Evolutionary conservation across 2,329 filamentous ascomycete genomes (phyloP).

Genomic region (Pseudogymnoascus sp.): DNA sequence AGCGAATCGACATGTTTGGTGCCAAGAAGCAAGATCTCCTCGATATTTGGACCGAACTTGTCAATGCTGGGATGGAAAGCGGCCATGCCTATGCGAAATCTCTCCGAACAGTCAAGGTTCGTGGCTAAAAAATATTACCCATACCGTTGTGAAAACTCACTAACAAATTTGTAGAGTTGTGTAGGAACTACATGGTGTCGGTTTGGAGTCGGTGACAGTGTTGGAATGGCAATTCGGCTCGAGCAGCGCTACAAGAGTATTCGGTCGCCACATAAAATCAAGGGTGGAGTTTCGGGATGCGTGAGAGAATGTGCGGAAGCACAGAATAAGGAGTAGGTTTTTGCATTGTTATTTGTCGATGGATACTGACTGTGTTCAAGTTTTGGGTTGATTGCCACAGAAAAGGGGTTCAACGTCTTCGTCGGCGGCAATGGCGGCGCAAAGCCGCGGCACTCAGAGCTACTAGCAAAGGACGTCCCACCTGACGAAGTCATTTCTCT

Average conservation of each 20-base stretch:
- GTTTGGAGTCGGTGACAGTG: conserved; percentile 81
- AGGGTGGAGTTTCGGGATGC: conserved; percentile 82
- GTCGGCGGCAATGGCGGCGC: conserved; percentile 85
- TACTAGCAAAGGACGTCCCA: conserved; percentile 79
- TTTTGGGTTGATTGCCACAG: conserved; percentile 84
- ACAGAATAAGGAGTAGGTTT: conserved; percentile 74
- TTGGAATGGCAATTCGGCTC: conserved; percentile 79
- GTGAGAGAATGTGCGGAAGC: conserved; percentile 91
- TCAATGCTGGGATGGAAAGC: conserved; percentile 81
- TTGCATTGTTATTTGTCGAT: background rate
- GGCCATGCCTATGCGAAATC: conserved; percentile 89
- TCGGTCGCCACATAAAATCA: conserved; percentile 82
- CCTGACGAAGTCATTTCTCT: conserved; percentile 76
- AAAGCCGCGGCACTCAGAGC: conserved; percentile 72
- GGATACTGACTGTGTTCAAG: conserved; percentile 32
- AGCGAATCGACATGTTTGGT: conserved; percentile 89
- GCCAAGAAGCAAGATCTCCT: conserved; percentile 80
- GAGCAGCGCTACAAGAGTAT: conserved; percentile 92
- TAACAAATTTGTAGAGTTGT: conserved; percentile 47
- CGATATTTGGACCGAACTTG: conserved; percentile 71
- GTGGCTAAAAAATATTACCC: background rate
- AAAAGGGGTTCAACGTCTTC: conserved; percentile 90
- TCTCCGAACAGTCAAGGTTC: conserved; percentile 69
- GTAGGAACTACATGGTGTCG: conserved; percentile 89
- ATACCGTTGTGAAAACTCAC: background rate